Base-by-base conservation (phyloP, 257 asterid genomes). In the Pogostemon cablin region DNA sequence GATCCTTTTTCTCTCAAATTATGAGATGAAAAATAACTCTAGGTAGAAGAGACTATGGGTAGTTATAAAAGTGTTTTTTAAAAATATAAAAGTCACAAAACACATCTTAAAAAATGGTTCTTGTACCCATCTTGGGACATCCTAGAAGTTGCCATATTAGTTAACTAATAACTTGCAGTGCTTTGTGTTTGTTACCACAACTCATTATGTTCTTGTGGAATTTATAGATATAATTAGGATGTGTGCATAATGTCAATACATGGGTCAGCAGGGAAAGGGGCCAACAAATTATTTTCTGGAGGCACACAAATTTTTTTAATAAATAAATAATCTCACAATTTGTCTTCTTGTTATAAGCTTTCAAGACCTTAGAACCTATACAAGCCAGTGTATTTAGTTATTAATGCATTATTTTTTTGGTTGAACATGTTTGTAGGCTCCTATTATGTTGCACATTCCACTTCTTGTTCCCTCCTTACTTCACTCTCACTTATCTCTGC, bases 351-450 rank as follows among this genome's bases (percentile, higher is more conserved):
- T 63, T 38, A 38, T 4, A 15, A 61, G 53, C 15, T 8, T 44
- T 62, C 62, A 17, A 41, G 20, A 35, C 8, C 6, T 53, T 11
- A 62, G 12, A 42, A 55, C 25, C 42, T 50, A 32, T 47, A 40
- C 59, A 65, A 10, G 59, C 59, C 59, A 65, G 58, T 10, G 5
- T 48, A 64, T 44, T 64, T 64, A 44, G 69, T 60, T 64, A 42
- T 17, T 6, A 65, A 65, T 65, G 59, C 34, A 20, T 9, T 46
- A 35, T 11, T 9, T 35, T 35, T 48, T 32, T 9, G 44, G 15
- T 46, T 65, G 47, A 46, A 4, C 58, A 65, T 6, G 70, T 57
- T 10, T 46, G 6, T 58, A 9, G 38, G 20, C 38, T 63, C 34
- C 38, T 54, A 6, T 73, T 67, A 69, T 72, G 12, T 41, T 60